phyloP scores from a whole-genome alignment of 2,329 filamentous ascomycete species.

The Epicoccum sorghinum region DNA sequence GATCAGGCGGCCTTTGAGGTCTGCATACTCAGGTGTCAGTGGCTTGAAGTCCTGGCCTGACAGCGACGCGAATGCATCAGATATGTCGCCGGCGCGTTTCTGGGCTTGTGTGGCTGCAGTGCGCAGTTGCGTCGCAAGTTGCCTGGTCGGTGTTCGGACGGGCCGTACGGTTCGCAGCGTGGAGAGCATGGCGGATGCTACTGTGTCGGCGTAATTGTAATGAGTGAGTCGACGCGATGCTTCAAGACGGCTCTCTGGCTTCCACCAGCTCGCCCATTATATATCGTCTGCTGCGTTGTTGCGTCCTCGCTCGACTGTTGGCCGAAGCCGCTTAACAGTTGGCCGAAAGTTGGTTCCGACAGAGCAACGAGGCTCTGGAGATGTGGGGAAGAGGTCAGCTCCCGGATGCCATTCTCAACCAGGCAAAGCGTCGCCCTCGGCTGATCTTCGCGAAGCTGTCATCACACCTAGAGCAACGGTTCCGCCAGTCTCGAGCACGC shows the following conservation, averaged over 20 bases:
- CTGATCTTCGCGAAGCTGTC: slow-evolving; percentile 7
- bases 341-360: slow-evolving; percentile 22
- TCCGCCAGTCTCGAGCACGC: slow-evolving; percentile 24
- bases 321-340: too few relatives aligned
- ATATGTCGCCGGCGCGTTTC: slow-evolving; percentile 57
- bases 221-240: not conserved
- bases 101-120: slow-evolving; percentile 43
- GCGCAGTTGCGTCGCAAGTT: slow-evolving; percentile 30
- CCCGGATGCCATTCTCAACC: slow-evolving; percentile 29
- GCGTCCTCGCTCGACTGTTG: not conserved
- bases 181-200: slow-evolving; percentile 35
- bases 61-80: slow-evolving; percentile 57
- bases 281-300: slow-evolving; percentile 17
- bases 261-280: slow-evolving; percentile 26
- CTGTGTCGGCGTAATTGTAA: slow-evolving; percentile 3
- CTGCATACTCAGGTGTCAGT: slow-evolving; percentile 53
- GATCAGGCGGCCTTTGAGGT: slow-evolving; percentile 54
- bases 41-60: slow-evolving; percentile 55
- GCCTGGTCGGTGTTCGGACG: slow-evolving; percentile 31
- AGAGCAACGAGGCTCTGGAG: slow-evolving; percentile 19
- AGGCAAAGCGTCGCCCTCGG: slow-evolving; percentile 19
- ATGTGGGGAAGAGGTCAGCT: slow-evolving; percentile 19
- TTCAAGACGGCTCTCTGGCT: slow-evolving; percentile 18
- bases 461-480: slow-evolving; percentile 21
- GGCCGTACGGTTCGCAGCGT: slow-evolving; percentile 36